These are phyloP conservation scores for Yamadazyma kanchanaburiensis DNA, from an alignment of 1,139 yeast genomes.

Conservation along the genomic window DNA sequence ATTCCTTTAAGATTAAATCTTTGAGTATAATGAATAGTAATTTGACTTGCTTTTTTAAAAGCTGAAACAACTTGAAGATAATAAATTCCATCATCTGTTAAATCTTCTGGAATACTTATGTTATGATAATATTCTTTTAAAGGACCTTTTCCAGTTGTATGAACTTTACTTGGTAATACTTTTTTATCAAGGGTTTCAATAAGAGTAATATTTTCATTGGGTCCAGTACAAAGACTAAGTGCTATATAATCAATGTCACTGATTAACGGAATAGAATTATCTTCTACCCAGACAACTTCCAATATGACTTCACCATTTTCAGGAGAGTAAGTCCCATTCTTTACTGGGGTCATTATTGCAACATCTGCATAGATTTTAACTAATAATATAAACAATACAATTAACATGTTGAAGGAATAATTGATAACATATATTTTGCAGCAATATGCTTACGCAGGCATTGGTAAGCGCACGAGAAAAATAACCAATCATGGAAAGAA, in stretches of 20 bases:
- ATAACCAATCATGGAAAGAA: no score
- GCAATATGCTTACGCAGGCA: no score
- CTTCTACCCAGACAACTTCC: conserved; percentile 8
- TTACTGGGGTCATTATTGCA: conserved; percentile 7
- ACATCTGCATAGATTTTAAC: conserved; percentile 4
- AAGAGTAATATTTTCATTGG: conserved; percentile 9
- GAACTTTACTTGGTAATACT: no score
- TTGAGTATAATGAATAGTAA: conserved; percentile 25
- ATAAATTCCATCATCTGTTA: conserved; percentile 12
- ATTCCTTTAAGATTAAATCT: conserved; percentile 24
- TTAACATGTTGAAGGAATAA: no score
- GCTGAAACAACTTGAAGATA: conserved; percentile 10
- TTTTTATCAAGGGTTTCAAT: no score
- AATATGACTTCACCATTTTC: conserved; percentile 4
- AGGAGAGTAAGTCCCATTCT: conserved; percentile 3
- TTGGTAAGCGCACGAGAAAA: no score
- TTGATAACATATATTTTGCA: no score
- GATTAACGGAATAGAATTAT: conserved; percentile 6
- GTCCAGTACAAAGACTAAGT: conserved; percentile 11
- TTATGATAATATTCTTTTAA: no score
- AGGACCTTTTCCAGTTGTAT: no score
- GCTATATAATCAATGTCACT: conserved; percentile 6
- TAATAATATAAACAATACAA: not conserved
- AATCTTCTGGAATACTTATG: no score
- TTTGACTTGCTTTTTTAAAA: conserved; percentile 1